Evolutionary conservation across 345 rosid species (phyloP).

Genomic region (Euphorbia lathyris): DNA sequence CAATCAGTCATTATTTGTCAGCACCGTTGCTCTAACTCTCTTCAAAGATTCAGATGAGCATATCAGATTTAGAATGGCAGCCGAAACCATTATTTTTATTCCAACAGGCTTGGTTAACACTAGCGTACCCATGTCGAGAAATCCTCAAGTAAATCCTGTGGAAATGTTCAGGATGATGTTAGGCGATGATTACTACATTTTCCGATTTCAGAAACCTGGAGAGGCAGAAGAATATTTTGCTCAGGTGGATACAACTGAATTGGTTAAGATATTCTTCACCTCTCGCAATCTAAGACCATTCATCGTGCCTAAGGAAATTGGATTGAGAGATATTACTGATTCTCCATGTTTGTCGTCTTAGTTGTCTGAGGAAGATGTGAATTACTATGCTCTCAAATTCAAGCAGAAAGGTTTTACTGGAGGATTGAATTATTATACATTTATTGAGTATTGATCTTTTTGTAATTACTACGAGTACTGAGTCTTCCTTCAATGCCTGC

Average conservation of each 20-base stretch:
- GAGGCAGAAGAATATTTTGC: constrained; percentile 9
- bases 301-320: constrained; percentile 1
- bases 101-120: constrained; percentile 70
- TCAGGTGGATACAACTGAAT: constrained; percentile 1
- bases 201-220: constrained; percentile 52
- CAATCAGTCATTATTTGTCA: constrained; percentile 19
- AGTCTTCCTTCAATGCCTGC: constrained; percentile 76
- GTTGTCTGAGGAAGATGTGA: constrained; percentile 16
- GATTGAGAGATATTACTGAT: constrained; percentile 9
- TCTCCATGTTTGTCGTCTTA: constrained; percentile 7
- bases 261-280: neutral
- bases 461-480: constrained; percentile 57
- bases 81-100: constrained; percentile 66
- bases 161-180: constrained; percentile 42
- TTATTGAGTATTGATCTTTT: constrained; percentile 77
- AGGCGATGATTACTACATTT: constrained; percentile 64
- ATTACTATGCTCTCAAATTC: constrained; percentile 15
- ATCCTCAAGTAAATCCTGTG: constrained; percentile 46
- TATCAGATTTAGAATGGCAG: constrained; percentile 72
- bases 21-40: constrained; percentile 51
- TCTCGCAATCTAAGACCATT: neutral
- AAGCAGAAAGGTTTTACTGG: constrained; percentile 15
- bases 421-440: constrained; percentile 33
- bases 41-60: constrained; percentile 51
- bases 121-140: constrained; percentile 48